These are phyloP conservation scores for Colletotrichum chlorophyti DNA, from an alignment of 2,329 filamentous ascomycete species.

Conservation along the genomic window DNA sequence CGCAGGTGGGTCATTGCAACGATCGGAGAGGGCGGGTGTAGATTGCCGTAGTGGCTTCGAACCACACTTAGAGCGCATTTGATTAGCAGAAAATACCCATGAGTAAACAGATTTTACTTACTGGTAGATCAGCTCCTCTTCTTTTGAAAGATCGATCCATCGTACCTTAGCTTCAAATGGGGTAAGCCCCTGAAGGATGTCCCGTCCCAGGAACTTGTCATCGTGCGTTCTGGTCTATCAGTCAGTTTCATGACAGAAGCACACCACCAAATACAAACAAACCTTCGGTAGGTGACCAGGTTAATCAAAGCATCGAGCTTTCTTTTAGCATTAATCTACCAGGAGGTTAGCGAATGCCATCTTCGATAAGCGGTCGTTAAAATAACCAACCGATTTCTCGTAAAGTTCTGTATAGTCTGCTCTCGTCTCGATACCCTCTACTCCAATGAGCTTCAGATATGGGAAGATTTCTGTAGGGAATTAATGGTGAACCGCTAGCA, in stretches of 20 bases:
- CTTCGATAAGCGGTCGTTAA: no score
- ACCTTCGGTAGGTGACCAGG: conserved; percentile 16
- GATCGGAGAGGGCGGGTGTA: background rate
- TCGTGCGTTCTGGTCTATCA: conserved; percentile 34
- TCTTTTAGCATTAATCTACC: background rate
- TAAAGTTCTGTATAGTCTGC: conserved; percentile 30
- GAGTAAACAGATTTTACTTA: conserved; percentile 28
- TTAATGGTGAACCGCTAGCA: no score
- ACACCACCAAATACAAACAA: background rate
- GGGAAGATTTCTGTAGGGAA: conserved; percentile 44
- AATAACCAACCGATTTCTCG: conserved; percentile 21
- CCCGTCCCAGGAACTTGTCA: conserved; percentile 36
- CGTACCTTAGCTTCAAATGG: conserved; percentile 26
- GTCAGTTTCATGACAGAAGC: background rate
- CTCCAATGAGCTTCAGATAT: conserved; percentile 41
- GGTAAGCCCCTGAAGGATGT: conserved; percentile 35
- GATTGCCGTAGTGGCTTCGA: background rate
- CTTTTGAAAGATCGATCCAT: conserved; percentile 32
- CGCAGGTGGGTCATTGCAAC: conserved; percentile 1
- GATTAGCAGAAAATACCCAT: background rate
- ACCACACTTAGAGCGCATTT: background rate
- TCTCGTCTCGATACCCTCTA: conserved; percentile 11
- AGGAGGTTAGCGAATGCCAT: background rate
- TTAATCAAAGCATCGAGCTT: conserved; percentile 23
- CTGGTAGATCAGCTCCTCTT: conserved; percentile 36